phyloP scores from a whole-genome alignment of 495 filamentous ascomycete species.

The Geopyxis carbonaria region DNA sequence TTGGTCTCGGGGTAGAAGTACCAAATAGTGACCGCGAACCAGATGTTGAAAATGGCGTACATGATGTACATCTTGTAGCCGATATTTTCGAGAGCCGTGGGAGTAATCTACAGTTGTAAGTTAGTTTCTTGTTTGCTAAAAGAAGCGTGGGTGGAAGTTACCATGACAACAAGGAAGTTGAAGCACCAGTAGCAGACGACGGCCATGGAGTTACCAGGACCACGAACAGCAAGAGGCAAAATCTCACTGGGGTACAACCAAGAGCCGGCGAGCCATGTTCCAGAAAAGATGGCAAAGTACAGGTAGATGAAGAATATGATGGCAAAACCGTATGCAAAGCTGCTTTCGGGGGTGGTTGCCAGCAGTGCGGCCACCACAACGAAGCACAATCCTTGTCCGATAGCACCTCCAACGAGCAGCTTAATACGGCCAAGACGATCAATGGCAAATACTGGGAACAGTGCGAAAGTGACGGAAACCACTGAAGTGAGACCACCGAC shows the following conservation, averaged over 20 bases:
- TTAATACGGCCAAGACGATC: slow-evolving; percentile 52
- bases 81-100: slow-evolving; percentile 27
- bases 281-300: slow-evolving; percentile 51
- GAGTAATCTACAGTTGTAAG: slow-evolving; percentile 5
- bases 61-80: slow-evolving; percentile 51
- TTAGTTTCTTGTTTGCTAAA: not conserved
- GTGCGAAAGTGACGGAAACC: slow-evolving; percentile 39
- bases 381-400: slow-evolving; percentile 45
- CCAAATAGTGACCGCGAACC: slow-evolving; percentile 50
- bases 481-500: slow-evolving; percentile 52
- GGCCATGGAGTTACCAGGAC: slow-evolving; percentile 57
- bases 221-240: slow-evolving; percentile 50
- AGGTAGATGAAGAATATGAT: slow-evolving; percentile 54
- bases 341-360: slow-evolving; percentile 26
- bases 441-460: slow-evolving; percentile 52
- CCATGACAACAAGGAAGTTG: slow-evolving; percentile 44
- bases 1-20: slow-evolving; percentile 52
- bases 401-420: slow-evolving; percentile 51
- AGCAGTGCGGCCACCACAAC: slow-evolving; percentile 35
- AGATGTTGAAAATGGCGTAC: slow-evolving; percentile 44
- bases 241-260: slow-evolving; percentile 60
- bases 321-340: slow-evolving; percentile 40
- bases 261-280: slow-evolving; percentile 55
- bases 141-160: not conserved
- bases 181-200: slow-evolving; percentile 58